A percentile compares a stretch with the other conserved stretches of the same genome.
These are phyloP conservation scores for Yamadazyma tumulicola DNA, from an alignment of 805 yeast species.

Conservation along the genomic window DNA sequence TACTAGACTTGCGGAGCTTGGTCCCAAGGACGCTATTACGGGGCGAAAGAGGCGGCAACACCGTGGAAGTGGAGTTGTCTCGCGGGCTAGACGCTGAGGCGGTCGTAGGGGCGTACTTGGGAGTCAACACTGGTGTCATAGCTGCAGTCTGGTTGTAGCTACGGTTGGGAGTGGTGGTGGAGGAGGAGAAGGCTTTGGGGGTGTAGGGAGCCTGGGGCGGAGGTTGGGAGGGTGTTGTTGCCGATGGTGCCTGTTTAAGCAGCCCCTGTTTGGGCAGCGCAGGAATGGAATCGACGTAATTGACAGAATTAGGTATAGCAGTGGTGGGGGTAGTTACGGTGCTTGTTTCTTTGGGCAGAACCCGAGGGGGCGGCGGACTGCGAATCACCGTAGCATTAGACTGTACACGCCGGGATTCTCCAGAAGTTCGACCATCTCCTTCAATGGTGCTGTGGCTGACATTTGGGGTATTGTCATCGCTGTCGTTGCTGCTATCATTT, in stretches of 20 bases:
- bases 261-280: no score
- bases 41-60: conserved; percentile 17
- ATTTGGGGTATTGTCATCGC: conserved; percentile 7
- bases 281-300: no score
- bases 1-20: conserved; percentile 37
- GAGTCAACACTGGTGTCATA: conserved; percentile 28
- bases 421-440: conserved; percentile 1
- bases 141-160: conserved; percentile 25
- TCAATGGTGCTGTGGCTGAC: conserved; percentile 6
- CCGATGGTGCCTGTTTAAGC: background rate
- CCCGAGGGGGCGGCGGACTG: conserved; percentile 9
- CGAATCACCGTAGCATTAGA: conserved; percentile 23
- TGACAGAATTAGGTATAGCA: no score
- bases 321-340: conserved; percentile 1
- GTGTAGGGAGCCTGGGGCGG: conserved; percentile 10
- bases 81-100: conserved; percentile 22
- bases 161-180: conserved; percentile 13
- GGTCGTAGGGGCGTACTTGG: conserved; percentile 4
- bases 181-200: conserved; percentile 11
- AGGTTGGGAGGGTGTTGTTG: conserved; percentile 7
- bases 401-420: conserved; percentile 11
- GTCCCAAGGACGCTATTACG: conserved; percentile 10
- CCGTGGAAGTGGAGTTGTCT: conserved; percentile 21
- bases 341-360: conserved; percentile 8
- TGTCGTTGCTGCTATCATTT: background rate